Percentiles rank a stretch among this genome's conserved stretches.
Conservation (phyloP, 164 flowering plant genomes). For the Vitis rupestris region DNA sequence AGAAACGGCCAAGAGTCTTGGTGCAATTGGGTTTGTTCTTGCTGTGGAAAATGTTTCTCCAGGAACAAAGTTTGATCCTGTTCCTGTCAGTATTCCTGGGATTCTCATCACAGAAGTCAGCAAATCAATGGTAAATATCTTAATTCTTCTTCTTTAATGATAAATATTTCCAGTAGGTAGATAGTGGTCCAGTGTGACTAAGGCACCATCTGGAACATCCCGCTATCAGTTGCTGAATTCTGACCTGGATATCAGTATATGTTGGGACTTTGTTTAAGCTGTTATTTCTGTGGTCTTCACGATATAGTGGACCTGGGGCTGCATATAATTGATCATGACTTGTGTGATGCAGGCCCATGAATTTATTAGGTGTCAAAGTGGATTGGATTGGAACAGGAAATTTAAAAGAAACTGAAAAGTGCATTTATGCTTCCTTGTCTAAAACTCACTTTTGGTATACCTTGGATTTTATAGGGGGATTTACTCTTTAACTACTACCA, state of each 20-base stretch:
- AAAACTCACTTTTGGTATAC: not conserved
- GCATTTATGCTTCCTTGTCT: not conserved
- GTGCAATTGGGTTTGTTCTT: constrained; percentile 93
- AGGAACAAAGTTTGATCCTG: constrained; percentile 93
- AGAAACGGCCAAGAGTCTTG: constrained; percentile 86
- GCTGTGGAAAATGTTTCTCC: constrained; percentile 90
- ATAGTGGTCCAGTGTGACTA: not conserved
- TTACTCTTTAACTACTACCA: not conserved
- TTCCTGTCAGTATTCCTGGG: constrained; percentile 85
- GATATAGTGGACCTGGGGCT: no score
- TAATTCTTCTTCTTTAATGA: not conserved
- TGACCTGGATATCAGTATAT: not conserved
- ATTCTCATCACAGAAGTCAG: constrained; percentile 75
- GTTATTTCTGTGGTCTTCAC: no score
- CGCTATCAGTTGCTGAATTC: not conserved
- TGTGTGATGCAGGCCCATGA: not conserved
- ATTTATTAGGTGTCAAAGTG: not conserved
- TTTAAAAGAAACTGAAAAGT: not conserved
- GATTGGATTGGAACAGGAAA: not conserved
- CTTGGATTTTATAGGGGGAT: not conserved
- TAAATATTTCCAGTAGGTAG: not conserved
- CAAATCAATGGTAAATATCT: constrained; percentile 66
- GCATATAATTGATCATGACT: not conserved
- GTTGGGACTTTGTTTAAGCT: no score
- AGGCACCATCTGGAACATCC: not conserved